Percentiles rank a stretch among this genome's conserved stretches.
These are phyloP conservation scores for Mucor piriformis DNA, from an alignment of 371 early-diverging fungal species.

Conservation along the genomic window DNA sequence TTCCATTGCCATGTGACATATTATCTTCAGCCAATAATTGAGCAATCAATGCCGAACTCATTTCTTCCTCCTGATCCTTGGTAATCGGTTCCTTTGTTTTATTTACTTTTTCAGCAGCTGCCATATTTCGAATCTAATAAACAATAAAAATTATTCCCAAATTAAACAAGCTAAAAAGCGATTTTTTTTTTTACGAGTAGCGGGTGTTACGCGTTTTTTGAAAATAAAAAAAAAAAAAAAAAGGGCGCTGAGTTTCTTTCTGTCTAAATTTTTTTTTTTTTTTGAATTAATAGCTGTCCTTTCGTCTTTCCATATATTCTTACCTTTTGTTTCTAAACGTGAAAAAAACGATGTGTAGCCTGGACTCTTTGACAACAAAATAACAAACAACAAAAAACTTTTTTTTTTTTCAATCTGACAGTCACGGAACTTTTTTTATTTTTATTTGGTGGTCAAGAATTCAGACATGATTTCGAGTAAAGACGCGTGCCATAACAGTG, in stretches of 20 bases:
- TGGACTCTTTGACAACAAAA: background rate
- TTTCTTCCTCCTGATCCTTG: conserved; percentile 75
- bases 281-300: background rate
- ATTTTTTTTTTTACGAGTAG: background rate
- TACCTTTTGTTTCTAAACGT: background rate
- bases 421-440: background rate
- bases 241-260: too few relatives aligned
- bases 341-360: too few relatives aligned
- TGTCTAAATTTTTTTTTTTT: too few relatives aligned
- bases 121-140: conserved; percentile 2
- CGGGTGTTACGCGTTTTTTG: too few relatives aligned
- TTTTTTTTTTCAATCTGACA: background rate
- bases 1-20: conserved; percentile 38
- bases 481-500: conserved; percentile 29
- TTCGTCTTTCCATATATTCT: background rate
- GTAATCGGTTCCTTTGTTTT: conserved; percentile 10
- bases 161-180: background rate
- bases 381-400: background rate
- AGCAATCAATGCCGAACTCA: conserved; percentile 81
- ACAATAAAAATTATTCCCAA: background rate
- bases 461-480: conserved; percentile 6
- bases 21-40: conserved; percentile 74
- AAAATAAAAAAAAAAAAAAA: background rate
- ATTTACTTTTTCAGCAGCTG: conserved; percentile 3
- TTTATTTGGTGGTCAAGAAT: background rate